Percentiles rank a stretch among this genome's conserved stretches.
Conservation (phyloP, 257 asterid genomes). For the Salvia splendens region DNA sequence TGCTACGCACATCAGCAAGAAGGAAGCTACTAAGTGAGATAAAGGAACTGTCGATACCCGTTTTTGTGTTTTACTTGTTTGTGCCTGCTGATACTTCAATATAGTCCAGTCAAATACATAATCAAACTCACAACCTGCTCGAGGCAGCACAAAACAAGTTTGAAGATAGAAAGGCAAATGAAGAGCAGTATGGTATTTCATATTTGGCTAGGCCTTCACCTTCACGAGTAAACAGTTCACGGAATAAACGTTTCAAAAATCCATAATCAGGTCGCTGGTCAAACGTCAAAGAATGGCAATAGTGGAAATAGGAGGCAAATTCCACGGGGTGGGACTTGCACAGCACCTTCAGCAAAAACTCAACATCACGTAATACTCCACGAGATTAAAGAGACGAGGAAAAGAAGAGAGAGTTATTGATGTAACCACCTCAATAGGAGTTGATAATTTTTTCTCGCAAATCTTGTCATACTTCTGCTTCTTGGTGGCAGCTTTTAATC, state of each 20-base stretch:
- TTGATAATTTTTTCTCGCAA: conserved; percentile 87
- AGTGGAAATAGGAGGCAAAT: conserved; percentile 90
- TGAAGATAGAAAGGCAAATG: conserved; percentile 14
- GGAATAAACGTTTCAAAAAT: conserved; percentile 85
- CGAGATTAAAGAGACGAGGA: conserved; percentile 12
- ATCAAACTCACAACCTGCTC: conserved; percentile 85
- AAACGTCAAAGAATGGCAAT: conserved; percentile 91
- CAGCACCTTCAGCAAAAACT: conserved; percentile 56
- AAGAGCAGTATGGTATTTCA: background rate
- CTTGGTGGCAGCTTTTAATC: conserved; percentile 94
- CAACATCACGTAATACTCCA: background rate
- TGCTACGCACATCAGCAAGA: conserved; percentile 9
- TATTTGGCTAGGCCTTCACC: conserved; percentile 45
- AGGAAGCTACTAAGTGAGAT: conserved; percentile 24
- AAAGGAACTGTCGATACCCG: conserved; percentile 52
- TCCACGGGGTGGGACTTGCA: conserved; percentile 98
- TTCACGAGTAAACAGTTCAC: conserved; percentile 88
- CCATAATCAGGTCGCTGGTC: conserved; percentile 97
- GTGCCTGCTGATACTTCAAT: conserved; percentile 86
- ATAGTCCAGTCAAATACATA: conserved; percentile 47
- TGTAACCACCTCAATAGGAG: conserved; percentile 83
- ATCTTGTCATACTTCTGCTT: conserved; percentile 97
- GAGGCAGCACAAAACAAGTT: conserved; percentile 32
- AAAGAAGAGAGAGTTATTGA: conserved; percentile 24
- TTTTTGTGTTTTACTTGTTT: conserved; percentile 68